These are phyloP conservation scores for Fistulina hepatica DNA, from an alignment of 1,284 basidiomycete genomes.

Conservation along the genomic window DNA sequence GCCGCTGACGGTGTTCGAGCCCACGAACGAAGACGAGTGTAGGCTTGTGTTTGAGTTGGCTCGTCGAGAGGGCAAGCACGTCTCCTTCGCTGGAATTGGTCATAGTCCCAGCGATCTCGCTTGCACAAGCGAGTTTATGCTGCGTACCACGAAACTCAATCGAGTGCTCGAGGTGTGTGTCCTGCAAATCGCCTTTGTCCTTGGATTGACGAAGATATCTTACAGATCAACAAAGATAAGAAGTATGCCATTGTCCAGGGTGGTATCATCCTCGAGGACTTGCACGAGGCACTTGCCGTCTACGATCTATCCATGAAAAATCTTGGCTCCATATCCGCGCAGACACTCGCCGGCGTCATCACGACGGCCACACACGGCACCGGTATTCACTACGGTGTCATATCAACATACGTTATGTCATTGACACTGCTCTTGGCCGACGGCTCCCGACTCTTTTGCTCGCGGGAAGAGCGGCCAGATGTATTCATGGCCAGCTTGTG, in stretches of 20 bases:
- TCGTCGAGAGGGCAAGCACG: conserved; percentile 56
- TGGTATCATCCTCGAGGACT: conserved; percentile 68
- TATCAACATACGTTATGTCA: conserved; percentile 75
- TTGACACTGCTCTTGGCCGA: conserved; percentile 69
- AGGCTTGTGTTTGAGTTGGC: conserved; percentile 77
- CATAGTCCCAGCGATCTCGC: conserved; percentile 92
- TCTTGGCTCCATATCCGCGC: conserved; percentile 94
- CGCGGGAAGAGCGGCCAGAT: conserved; percentile 52
- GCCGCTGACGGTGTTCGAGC: conserved; percentile 70
- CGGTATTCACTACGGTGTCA: conserved; percentile 71
- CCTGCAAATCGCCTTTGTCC: conserved; percentile 7
- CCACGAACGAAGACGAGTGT: conserved; percentile 66
- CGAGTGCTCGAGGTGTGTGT: conserved; percentile 60
- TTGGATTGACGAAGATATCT: too few species aligned
- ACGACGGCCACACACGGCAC: conserved; percentile 94
- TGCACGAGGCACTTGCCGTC: conserved; percentile 60
- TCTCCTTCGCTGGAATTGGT: conserved; percentile 83
- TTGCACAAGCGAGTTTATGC: conserved; percentile 78
- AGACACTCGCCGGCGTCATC: conserved; percentile 89
- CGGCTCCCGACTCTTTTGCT: conserved; percentile 60
- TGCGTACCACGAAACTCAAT: conserved; percentile 67
- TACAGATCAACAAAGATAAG: conserved; percentile 70
- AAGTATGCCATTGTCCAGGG: conserved; percentile 61
- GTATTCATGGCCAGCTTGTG: conserved; percentile 91
- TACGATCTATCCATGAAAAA: conserved; percentile 80